Percentiles rank a stretch among this genome's conserved stretches.
These are phyloP conservation scores for Hyaloscypha bicolor DNA, from an alignment of 495 filamentous ascomycete genomes.

Conservation along the genomic window DNA sequence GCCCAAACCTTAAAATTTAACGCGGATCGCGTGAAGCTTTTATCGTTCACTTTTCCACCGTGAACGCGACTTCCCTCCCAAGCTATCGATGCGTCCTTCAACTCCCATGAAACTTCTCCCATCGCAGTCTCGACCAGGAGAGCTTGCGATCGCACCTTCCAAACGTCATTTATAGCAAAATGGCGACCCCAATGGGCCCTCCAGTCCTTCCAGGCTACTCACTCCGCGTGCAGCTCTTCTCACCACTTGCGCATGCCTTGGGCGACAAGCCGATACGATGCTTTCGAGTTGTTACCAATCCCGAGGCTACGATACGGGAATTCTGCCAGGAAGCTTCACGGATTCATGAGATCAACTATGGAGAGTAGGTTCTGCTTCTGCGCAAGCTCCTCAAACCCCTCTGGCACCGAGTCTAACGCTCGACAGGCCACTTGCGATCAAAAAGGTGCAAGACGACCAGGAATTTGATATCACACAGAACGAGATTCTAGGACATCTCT, in stretches of 20 bases:
- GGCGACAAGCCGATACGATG: constrained; percentile 29
- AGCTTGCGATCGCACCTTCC: constrained; percentile 7
- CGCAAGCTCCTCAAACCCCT: background rate
- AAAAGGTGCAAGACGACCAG: constrained; percentile 34
- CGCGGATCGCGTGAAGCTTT: constrained; percentile 8
- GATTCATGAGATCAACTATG: constrained; percentile 32
- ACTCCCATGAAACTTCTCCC: background rate
- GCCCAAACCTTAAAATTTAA: constrained; percentile 11
- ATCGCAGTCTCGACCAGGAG: background rate
- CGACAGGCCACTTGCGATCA: constrained; percentile 29
- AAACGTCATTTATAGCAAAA: constrained; percentile 11
- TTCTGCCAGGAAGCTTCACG: constrained; percentile 31
- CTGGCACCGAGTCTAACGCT: constrained; percentile 4
- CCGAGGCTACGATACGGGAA: constrained; percentile 26
- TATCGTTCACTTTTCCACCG: background rate
- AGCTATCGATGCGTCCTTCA: constrained; percentile 11
- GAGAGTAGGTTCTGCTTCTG: constrained; percentile 25
- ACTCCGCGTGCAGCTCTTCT: constrained; percentile 32
- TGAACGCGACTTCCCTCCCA: constrained; percentile 7
- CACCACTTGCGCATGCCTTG: constrained; percentile 19
- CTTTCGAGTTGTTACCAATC: constrained; percentile 29
- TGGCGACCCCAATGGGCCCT: constrained; percentile 28
- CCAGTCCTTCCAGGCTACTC: constrained; percentile 26
- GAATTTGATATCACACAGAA: constrained; percentile 32
- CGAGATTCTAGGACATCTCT: constrained; percentile 29